phyloP scores from a whole-genome alignment of 345 rosid species.

The Syzygium jambos region DNA sequence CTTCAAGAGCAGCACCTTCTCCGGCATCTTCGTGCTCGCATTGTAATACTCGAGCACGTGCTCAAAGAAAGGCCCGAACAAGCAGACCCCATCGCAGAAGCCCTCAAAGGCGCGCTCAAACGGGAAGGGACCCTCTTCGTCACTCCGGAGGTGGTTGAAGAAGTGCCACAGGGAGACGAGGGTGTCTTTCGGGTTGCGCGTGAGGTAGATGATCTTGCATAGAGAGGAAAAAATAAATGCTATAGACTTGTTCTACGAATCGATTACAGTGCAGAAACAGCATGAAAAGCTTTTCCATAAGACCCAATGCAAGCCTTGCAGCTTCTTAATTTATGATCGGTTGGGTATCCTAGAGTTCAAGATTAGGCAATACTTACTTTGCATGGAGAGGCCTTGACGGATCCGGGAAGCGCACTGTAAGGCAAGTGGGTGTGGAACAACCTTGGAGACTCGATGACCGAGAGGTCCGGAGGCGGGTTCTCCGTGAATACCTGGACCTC shows the following conservation, averaged over 20 bases:
- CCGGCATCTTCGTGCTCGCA: conserved; percentile 7
- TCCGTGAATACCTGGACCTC: conserved; percentile 7
- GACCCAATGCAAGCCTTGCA: background rate
- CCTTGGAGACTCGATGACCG: conserved; percentile 5
- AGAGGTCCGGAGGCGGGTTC: conserved; percentile 1
- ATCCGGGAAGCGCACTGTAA: conserved; percentile 14
- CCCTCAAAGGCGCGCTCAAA: conserved; percentile 13
- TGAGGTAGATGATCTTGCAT: conserved; percentile 22
- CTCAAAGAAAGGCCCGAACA: conserved; percentile 20
- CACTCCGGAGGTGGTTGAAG: conserved; percentile 1
- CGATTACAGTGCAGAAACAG: background rate
- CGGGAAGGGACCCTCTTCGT: background rate
- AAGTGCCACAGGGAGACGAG: conserved; percentile 23
- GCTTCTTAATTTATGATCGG: background rate
- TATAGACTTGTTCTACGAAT: background rate
- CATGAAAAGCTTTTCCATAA: rapidly evolving
- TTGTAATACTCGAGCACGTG: conserved; percentile 26
- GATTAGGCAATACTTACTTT: background rate
- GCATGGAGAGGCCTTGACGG: conserved; percentile 1
- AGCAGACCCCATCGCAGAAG: conserved; percentile 18
- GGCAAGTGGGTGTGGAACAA: conserved; percentile 24
- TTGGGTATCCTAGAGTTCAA: background rate
- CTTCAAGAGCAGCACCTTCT: conserved; percentile 20
- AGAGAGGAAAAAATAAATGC: background rate
- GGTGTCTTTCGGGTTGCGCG: conserved; percentile 25